Percentiles rank a stretch among this genome's conserved stretches.
Evolutionary conservation across 1,139 yeast species (phyloP).

Genomic region (Hyphopichia wangnamkhiaoensis): DNA sequence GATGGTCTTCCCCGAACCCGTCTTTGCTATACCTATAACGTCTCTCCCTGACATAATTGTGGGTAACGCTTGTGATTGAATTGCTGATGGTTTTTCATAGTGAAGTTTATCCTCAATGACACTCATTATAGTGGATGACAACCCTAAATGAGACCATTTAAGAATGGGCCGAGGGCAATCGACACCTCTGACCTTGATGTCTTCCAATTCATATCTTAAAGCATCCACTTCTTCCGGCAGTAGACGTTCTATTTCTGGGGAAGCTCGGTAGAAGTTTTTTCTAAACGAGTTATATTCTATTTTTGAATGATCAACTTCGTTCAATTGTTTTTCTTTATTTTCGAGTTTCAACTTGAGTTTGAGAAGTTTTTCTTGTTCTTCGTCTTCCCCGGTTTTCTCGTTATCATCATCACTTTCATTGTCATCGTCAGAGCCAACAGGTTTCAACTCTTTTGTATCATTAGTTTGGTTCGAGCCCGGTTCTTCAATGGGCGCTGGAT

Average conservation of each 20-base stretch:
- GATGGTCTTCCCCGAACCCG: slow-evolving; percentile 95
- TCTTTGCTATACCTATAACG: slow-evolving; percentile 90
- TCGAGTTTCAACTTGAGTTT: slow-evolving; percentile 31
- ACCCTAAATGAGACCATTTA: slow-evolving; percentile 81
- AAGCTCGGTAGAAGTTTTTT: slow-evolving; percentile 66
- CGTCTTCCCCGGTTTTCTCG: slow-evolving; percentile 21
- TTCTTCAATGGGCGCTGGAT: neutral
- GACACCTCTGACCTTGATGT: slow-evolving; percentile 61
- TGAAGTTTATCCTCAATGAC: slow-evolving; percentile 51
- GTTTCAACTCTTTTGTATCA: slow-evolving; percentile 4
- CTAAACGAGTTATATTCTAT: slow-evolving; percentile 55
- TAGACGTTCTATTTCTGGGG: slow-evolving; percentile 51
- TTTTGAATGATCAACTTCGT: slow-evolving; percentile 44
- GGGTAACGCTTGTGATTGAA: slow-evolving; percentile 91
- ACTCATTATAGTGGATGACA: slow-evolving; percentile 59
- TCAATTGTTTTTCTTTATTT: slow-evolving; percentile 36
- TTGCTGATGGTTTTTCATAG: slow-evolving; percentile 74
- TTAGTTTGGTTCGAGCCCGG: neutral
- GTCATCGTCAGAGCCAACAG: neutral
- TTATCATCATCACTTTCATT: slow-evolving; percentile 17
- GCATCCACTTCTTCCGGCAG: slow-evolving; percentile 54
- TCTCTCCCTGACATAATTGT: slow-evolving; percentile 89
- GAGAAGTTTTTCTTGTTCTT: slow-evolving; percentile 24
- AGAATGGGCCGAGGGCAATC: slow-evolving; percentile 66
- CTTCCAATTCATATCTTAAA: slow-evolving; percentile 59